These are phyloP conservation scores for Ophiostoma montium DNA, from an alignment of 2,329 filamentous ascomycete species.

Conservation along the genomic window DNA sequence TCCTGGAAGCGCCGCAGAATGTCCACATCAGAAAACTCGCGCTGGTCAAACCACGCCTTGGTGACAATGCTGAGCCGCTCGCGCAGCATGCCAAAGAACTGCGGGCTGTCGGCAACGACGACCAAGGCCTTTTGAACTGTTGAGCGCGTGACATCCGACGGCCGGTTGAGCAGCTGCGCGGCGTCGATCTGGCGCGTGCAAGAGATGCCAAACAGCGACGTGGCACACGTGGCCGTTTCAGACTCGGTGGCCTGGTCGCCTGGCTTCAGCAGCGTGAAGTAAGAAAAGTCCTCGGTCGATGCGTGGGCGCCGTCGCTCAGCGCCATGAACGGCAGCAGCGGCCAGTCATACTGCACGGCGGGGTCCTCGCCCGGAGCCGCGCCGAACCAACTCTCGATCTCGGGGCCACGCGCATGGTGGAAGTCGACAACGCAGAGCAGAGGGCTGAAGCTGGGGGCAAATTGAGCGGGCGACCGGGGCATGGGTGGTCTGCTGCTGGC, in stretches of 20 bases:
- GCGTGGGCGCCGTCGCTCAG: slow-evolving; percentile 90
- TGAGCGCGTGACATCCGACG: slow-evolving; percentile 84
- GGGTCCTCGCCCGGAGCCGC: slow-evolving; percentile 59
- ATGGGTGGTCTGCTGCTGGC: background rate
- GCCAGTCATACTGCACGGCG: slow-evolving; percentile 75
- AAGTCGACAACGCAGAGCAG: slow-evolving; percentile 72
- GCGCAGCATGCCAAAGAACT: slow-evolving; percentile 78
- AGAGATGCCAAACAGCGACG: slow-evolving; percentile 87
- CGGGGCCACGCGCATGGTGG: slow-evolving; percentile 75
- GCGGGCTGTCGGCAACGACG: slow-evolving; percentile 81
- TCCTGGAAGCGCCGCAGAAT: slow-evolving; percentile 87
- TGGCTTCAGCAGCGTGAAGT: slow-evolving; percentile 76
- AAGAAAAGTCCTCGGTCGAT: slow-evolving; percentile 94
- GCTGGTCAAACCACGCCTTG: slow-evolving; percentile 91
- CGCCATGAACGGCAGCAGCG: slow-evolving; percentile 88
- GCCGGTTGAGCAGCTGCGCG: slow-evolving; percentile 59
- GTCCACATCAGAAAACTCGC: slow-evolving; percentile 79
- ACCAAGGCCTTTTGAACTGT: slow-evolving; percentile 98
- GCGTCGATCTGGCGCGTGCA: slow-evolving; percentile 88
- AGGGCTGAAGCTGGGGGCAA: slow-evolving; percentile 35
- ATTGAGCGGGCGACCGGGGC: slow-evolving; percentile 4
- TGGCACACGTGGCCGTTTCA: no score
- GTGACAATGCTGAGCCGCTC: slow-evolving; percentile 85
- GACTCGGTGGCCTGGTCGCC: slow-evolving; percentile 35
- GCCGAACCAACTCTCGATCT: slow-evolving; percentile 88